Evolutionary conservation across 495 filamentous ascomycete genomes (phyloP).

Genomic region (Tetracladium marchalianum): DNA sequence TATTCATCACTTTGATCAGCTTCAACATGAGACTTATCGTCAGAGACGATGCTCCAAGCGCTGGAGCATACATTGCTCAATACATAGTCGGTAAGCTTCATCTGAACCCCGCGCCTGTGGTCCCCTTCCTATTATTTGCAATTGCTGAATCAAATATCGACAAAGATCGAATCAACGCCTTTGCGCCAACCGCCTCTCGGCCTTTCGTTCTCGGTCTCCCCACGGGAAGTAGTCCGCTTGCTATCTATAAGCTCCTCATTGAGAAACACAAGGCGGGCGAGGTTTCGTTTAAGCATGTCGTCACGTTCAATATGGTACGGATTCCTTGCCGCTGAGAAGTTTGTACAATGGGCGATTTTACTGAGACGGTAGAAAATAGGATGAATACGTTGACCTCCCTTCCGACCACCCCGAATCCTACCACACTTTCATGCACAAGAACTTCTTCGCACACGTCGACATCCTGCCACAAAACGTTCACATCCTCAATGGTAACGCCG

Average conservation of each 20-base stretch:
- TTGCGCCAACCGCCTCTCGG: conserved; percentile 52
- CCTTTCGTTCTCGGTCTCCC: conserved; percentile 76
- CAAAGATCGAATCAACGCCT: conserved; percentile 55
- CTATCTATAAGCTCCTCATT: conserved; percentile 65
- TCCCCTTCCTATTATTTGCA: not conserved
- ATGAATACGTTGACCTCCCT: conserved; percentile 74
- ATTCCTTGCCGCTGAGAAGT: not conserved
- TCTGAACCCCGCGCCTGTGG: no score
- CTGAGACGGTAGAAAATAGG: conserved; percentile 30
- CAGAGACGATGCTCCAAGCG: conserved; percentile 49
- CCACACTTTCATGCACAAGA: conserved; percentile 80
- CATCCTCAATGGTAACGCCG: conserved; percentile 68
- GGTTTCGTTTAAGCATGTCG: conserved; percentile 73
- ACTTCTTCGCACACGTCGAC: conserved; percentile 80
- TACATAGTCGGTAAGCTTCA: conserved; percentile 59
- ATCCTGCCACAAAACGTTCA: conserved; percentile 67
- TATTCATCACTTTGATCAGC: not conserved
- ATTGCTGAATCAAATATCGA: not conserved
- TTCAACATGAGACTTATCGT: conserved; percentile 68
- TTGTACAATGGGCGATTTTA: not conserved
- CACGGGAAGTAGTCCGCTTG: conserved; percentile 66
- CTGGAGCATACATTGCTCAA: conserved; percentile 64
- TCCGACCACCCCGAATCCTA: conserved; percentile 72
- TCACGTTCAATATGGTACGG: conserved; percentile 81
- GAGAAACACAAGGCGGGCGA: conserved; percentile 61